Evolutionary conservation across 148 eudicot species (phyloP).

Genomic region (Silene conica): DNA sequence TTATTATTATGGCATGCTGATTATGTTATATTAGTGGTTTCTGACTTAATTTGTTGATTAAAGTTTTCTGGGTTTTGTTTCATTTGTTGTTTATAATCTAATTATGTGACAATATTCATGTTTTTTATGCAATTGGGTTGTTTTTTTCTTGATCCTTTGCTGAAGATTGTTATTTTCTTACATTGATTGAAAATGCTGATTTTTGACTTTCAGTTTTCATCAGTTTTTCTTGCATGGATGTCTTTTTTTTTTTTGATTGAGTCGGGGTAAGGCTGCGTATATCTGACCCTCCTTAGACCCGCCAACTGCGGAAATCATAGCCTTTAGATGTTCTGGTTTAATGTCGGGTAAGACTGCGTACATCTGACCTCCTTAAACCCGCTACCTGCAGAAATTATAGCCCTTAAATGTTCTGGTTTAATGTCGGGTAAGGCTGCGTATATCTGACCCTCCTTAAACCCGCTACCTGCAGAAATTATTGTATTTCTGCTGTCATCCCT

Average conservation of each 20-base stretch:
- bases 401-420: too few species aligned
- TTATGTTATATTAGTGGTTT: not conserved
- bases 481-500: not conserved
- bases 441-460: too few species aligned
- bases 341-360: too few species aligned
- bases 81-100: slow-evolving; percentile 6
- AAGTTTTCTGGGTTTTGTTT: slow-evolving; percentile 16
- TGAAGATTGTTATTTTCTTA: not conserved
- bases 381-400: too few species aligned
- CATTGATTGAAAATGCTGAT: slow-evolving; percentile 15
- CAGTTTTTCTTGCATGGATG: slow-evolving; percentile 15
- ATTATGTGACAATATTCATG: slow-evolving; percentile 5
- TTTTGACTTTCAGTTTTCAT: slow-evolving; percentile 10
- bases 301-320: not conserved
- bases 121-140: slow-evolving; percentile 17
- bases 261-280: not conserved
- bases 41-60: not conserved
- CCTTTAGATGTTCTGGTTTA: too few species aligned
- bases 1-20: slow-evolving; percentile 2
- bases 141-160: not conserved
- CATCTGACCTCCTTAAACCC: too few species aligned
- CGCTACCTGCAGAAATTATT: too few species aligned
- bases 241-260: not conserved
- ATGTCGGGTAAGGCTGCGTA: too few species aligned
- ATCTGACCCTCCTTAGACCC: not conserved